Conservation (phyloP, 208 protist species). For the Leishmania turanica region DNA sequence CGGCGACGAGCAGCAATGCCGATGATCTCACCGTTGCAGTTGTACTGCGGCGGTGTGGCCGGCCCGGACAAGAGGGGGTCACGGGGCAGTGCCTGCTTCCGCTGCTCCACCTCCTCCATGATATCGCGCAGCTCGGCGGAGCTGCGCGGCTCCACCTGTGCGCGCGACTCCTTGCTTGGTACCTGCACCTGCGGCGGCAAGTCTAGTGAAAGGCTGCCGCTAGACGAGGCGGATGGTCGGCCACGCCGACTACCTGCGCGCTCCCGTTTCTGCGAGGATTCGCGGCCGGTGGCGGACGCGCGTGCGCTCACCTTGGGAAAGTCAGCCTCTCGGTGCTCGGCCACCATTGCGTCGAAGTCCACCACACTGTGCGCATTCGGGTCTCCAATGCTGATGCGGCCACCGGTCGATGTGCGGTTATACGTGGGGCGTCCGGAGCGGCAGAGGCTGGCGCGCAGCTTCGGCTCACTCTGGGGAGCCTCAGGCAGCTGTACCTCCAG, state of each 20-base stretch:
- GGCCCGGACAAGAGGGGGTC: slow-evolving; percentile 26
- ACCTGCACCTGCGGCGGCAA: slow-evolving; percentile 66
- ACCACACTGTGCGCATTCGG: slow-evolving; percentile 50
- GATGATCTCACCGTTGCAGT: slow-evolving; percentile 65
- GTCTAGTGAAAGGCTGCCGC: slow-evolving; percentile 59
- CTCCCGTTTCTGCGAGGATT: slow-evolving; percentile 9
- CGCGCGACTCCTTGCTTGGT: slow-evolving; percentile 29
- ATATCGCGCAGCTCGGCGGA: slow-evolving; percentile 57
- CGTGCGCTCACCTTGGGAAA: slow-evolving; percentile 50
- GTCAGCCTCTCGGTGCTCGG: slow-evolving; percentile 61
- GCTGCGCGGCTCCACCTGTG: slow-evolving; percentile 44
- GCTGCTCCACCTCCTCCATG: slow-evolving; percentile 29
- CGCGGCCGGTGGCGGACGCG: slow-evolving; percentile 8
- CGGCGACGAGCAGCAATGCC: slow-evolving; percentile 77
- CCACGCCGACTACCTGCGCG: slow-evolving; percentile 15
- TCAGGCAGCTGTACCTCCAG: slow-evolving; percentile 73
- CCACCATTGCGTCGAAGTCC: slow-evolving; percentile 59
- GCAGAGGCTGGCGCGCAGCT: slow-evolving; percentile 20
- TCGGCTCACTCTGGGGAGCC: slow-evolving; percentile 13
- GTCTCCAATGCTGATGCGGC: slow-evolving; percentile 75
- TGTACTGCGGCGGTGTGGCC: slow-evolving; percentile 35
- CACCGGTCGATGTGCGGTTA: slow-evolving; percentile 66
- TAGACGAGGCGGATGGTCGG: slow-evolving; percentile 26
- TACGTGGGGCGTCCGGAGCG: slow-evolving; percentile 52
- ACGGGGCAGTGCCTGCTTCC: slow-evolving; percentile 10